Percentiles rank a stretch among this genome's conserved stretches.
Evolutionary conservation across 2,329 filamentous ascomycete genomes (phyloP).

Genomic region (Cladosporium sp.): DNA sequence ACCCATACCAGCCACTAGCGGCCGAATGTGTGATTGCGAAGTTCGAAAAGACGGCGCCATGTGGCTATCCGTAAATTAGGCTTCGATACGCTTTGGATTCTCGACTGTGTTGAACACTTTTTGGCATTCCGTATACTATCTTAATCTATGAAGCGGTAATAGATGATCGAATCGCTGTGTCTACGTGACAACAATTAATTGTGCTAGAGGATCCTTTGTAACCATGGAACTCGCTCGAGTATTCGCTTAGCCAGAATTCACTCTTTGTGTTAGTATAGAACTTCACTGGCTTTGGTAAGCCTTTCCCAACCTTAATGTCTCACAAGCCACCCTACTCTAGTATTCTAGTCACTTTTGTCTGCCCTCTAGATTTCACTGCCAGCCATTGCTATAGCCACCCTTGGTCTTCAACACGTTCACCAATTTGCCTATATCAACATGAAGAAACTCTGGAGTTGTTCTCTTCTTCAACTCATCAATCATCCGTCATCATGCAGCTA

Average conservation of each 20-base stretch:
- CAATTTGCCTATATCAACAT: slow-evolving; percentile 6
- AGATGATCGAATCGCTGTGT: too few species aligned
- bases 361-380: background rate
- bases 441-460: slow-evolving; percentile 6
- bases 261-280: too few species aligned
- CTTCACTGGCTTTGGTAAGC: background rate
- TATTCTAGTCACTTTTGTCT: background rate
- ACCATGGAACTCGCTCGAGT: too few species aligned
- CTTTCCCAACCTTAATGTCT: slow-evolving; percentile 10
- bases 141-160: too few species aligned
- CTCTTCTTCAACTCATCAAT: slow-evolving; percentile 1
- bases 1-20: background rate
- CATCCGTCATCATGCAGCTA: slow-evolving; percentile 6
- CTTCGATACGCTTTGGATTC: too few species aligned
- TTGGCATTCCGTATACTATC: too few species aligned
- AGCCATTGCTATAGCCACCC: slow-evolving; percentile 8
- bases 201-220: too few species aligned
- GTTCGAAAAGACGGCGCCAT: too few species aligned
- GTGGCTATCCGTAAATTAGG: too few species aligned
- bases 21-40: background rate
- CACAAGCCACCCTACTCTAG: background rate
- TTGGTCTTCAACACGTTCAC: background rate
- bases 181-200: too few species aligned
- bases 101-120: too few species aligned
- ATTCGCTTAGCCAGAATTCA: too few species aligned